A percentile compares a stretch with the other conserved stretches of the same genome.
Evolutionary conservation across 2,329 filamentous ascomycete genomes (phyloP).

Genomic region (Metarhizium humberi): DNA sequence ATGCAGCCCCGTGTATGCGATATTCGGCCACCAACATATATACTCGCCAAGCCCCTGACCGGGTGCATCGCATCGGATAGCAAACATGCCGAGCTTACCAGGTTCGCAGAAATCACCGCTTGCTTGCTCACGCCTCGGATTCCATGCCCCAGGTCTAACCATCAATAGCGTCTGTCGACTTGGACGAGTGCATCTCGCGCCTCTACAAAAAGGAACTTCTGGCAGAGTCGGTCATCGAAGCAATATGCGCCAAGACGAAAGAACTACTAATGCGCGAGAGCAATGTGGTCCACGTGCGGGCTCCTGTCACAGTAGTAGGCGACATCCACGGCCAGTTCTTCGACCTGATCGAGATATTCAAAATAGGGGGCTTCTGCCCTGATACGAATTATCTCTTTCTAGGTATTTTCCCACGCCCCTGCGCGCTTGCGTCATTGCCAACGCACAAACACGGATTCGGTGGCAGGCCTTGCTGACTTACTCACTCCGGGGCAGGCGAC

Average conservation of each 20-base stretch:
- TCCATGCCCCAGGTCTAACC: neutral
- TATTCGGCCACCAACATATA: neutral
- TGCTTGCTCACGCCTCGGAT: neutral
- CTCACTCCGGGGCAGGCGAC: conserved; percentile 53
- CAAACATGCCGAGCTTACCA: conserved; percentile 47
- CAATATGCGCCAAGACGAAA: conserved; percentile 98
- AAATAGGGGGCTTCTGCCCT: conserved; percentile 92
- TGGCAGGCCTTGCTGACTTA: neutral
- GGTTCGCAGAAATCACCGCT: conserved; percentile 28
- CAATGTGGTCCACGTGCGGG: conserved; percentile 95
- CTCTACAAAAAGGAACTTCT: conserved; percentile 96
- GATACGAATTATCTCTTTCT: conserved; percentile 98
- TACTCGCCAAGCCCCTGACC: neutral
- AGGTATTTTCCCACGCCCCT: conserved; percentile 40
- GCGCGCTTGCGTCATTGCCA: neutral
- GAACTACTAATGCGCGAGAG: conserved; percentile 99
- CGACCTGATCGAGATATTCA: conserved; percentile 98
- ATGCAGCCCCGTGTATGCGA: conserved; percentile 7
- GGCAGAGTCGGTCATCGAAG: conserved; percentile 95
- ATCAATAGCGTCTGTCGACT: conserved; percentile 75
- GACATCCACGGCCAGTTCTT: conserved; percentile 99
- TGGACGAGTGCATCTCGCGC: conserved; percentile 96
- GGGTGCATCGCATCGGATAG: neutral
- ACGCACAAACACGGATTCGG: neutral
- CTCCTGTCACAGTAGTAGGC: conserved; percentile 92